Base-by-base conservation (phyloP, 192 early-diverging fungal species). In the Coemansia sp. region DNA sequence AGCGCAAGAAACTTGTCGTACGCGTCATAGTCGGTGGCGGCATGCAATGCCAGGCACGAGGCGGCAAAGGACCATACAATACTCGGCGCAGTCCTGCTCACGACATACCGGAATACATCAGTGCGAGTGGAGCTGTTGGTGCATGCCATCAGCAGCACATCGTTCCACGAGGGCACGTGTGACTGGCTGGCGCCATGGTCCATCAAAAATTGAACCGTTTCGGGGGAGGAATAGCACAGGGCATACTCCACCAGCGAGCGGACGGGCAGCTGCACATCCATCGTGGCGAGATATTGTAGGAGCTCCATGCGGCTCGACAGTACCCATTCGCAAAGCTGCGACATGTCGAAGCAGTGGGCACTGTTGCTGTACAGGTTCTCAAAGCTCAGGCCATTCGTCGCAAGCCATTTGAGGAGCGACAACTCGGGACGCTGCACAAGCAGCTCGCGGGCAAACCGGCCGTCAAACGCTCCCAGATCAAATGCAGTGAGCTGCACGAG, bases 31-130 rank as follows among this genome's bases (percentile, higher is more conserved):
- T 67, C 64, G 16, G 41, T 17, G 41, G 51, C 51, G 23, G 64
- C 64, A 29, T 67, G 64, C 10, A 52, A 43, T 18, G 64, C 64
- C 35, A 67, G 31, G 22, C 64, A 67, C 18, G 45, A 49, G 12
- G 56, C 64, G 7, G 56, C 64, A 46, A 48, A 57, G n/a, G 64
- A 36, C 64, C 64, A 67, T 7, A 67, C 52, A 20, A 67, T 54
- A 26, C 52, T 57, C 10, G 56, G 56, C 42, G 55, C 50, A 2
- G 64, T 67, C 30, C 46, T 67, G 13, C 35, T 29, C 9, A 47
- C 54, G 5, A 60, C 35, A 26, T 40, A 39, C 38, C 27, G 30
- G 29, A 60, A 67, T 4, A 67, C 64, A 20, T 54, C 64, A 11
- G 47, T 14, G 11, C 47, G 44, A 9, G 64, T 60, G 7, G 43